Conservation (phyloP, 345 rosid species). For the Arabis hirsuta region DNA sequence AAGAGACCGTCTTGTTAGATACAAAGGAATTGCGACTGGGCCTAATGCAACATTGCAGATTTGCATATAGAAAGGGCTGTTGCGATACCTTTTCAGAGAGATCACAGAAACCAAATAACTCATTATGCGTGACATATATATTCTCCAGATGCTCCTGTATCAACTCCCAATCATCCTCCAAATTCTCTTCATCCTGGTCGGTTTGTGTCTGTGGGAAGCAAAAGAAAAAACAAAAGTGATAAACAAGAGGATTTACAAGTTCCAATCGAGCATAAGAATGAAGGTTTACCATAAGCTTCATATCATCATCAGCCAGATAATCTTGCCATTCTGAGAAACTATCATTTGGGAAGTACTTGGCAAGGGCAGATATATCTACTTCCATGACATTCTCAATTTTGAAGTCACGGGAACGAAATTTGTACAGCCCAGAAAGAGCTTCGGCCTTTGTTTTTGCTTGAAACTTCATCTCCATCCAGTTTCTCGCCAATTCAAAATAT, state of each 20-base stretch:
- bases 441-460: constrained; percentile 67
- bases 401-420: constrained; percentile 79
- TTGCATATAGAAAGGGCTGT: constrained; percentile 6
- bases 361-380: constrained; percentile 65
- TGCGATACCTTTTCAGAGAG: constrained; percentile 59
- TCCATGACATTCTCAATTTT: constrained; percentile 75
- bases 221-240: constrained; percentile 15
- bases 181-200: constrained; percentile 49
- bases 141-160: constrained; percentile 59
- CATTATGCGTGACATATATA: constrained; percentile 67
- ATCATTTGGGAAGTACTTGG: constrained; percentile 59
- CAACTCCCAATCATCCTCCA: constrained; percentile 73
- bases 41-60: constrained; percentile 25
- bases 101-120: constrained; percentile 81
- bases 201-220: constrained; percentile 54
- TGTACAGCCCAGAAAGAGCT: constrained; percentile 60
- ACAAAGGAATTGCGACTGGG: constrained; percentile 15
- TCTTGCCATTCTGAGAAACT: constrained; percentile 79
- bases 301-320: constrained; percentile 67
- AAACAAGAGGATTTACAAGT: constrained; percentile 10
- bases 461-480: constrained; percentile 81
- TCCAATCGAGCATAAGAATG: constrained; percentile 19
- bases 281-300: constrained; percentile 54
- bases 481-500: constrained; percentile 60
- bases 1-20: constrained; percentile 30